These are phyloP conservation scores for Ehretia macrophylla DNA, from an alignment of 257 asterid species.

Conservation along the genomic window DNA sequence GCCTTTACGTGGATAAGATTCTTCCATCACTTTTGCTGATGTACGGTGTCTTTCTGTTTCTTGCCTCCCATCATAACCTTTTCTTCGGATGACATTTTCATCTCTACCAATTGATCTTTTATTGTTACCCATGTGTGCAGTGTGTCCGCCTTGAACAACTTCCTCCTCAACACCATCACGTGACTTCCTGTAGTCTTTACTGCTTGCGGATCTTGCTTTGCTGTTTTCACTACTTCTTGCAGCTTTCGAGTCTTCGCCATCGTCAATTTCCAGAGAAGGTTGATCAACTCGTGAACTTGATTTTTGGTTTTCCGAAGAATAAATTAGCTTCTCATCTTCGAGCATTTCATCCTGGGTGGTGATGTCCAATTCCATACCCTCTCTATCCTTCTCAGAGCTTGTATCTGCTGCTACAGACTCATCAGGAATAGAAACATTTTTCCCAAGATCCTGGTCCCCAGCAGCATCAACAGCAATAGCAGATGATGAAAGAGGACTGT, in stretches of 20 bases:
- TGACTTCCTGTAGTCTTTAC: constrained; percentile 46
- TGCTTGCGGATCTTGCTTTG: constrained; percentile 76
- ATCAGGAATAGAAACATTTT: constrained; percentile 33
- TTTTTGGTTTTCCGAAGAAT: constrained; percentile 37
- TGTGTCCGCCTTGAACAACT: constrained; percentile 56
- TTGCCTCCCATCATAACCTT: constrained; percentile 53
- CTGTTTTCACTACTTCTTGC: constrained; percentile 69
- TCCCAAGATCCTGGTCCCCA: constrained; percentile 42
- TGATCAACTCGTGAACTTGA: constrained; percentile 39
- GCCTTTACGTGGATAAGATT: constrained; percentile 43
- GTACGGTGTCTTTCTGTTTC: constrained; percentile 47
- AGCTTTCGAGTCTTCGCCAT: constrained; percentile 54
- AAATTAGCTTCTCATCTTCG: constrained; percentile 33
- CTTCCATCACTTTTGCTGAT: constrained; percentile 58
- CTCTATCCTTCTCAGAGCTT: constrained; percentile 40
- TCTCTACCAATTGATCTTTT: constrained; percentile 43
- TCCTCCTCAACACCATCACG: constrained; percentile 59
- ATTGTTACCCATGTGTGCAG: constrained; percentile 28
- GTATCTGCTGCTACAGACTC: constrained; percentile 37
- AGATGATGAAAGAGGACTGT: constrained; percentile 45
- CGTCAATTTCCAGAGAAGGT: constrained; percentile 49
- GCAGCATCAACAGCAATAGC: constrained; percentile 34
- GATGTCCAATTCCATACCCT: constrained; percentile 36
- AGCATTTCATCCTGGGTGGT: constrained; percentile 21
- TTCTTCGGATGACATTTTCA: constrained; percentile 43